Base-by-base conservation (phyloP, 805 yeast species). In the Metschnikowia hibisci region DNA sequence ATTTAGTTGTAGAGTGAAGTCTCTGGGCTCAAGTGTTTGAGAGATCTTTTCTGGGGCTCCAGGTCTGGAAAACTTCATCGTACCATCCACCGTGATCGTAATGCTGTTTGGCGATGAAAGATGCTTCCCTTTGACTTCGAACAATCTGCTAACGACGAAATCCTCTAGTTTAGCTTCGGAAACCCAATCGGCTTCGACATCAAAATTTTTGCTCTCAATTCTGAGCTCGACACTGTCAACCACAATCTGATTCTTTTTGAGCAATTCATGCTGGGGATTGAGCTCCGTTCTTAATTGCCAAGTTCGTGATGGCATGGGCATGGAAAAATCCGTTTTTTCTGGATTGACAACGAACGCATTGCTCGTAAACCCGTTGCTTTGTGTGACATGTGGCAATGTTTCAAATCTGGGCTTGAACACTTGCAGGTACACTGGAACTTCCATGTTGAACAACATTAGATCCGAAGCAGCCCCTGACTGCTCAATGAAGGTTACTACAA, bases 1-100 rank as follows among this genome's bases (percentile, higher is more conserved):
- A 44, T 80, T 69, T 38, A 82, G 67, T 2, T 90, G 86, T 14
- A 85, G 55, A 1, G 70, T 60, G 3, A 81, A 66, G 40, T 78
- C 79, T 73, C 81, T 74, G 10, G 73, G 63, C 8, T 63, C 61
- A 4, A 67, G 60, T 1, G 48, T 50, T 41, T 56, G 76, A 3
- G 39, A 49, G 46, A 69, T 72, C 2, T 51, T 40, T 1, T 26
- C 28, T 2, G 51, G 56, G 1, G 47, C 42, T 0, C 39, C 54
- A 12, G 22, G 20, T 11, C 57, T 25, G 4, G 35, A 39, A 41
- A 47, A 51, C 2, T 3, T 8, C 16, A 43, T 41, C 18, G 25
- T 53, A 3, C 69, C 52, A 13, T 30, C 26, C 1, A 38, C 43
- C 4, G 32, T 30, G n/a, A 53, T 30, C 6, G 37, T 36, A 3